Evolutionary conservation across 805 yeast genomes (phyloP), one percentile per base, ranked within the genome.

Genomic region (Suhomyces vadensis): DNA sequence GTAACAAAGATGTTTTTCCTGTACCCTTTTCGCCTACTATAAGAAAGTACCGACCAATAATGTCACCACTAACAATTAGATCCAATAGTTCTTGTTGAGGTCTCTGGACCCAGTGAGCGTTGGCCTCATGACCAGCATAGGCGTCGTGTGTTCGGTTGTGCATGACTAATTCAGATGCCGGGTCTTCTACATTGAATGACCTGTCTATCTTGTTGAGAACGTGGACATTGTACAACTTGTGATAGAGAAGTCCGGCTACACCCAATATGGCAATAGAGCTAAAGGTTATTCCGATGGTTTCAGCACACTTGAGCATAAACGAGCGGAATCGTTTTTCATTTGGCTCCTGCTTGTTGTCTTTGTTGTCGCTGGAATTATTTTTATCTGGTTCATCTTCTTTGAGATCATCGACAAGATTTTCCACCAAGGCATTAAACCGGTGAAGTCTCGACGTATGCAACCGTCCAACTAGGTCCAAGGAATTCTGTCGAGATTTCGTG

Each of bases 21-120:
- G 94, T 87, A 1, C 95, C 95, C 58, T 87, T 87, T 59, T 87
- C 95, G 23, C 95, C 95, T 31, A 87, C 77, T 8, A 87, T 57
- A 38, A 87, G 65, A 56, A 79, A 83, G 63, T 87, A 87, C 13
- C 92, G 61, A 0, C 95, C 95, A 5, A 63, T 64, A 1, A 77
- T 65, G n/a, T 73, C 63, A 1, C 95, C 95, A 6, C 74, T 58
- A 3, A 87, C 73, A 22, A 87, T 80, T 27, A 77, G 80, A 62
- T 87, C 87, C 24, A 87, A 58, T 6, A 81, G 56, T 20, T 68
- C 55, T 54, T 87, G 95, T 52, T 87, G 86, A 1, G 81, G 81
- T 31, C 95, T 70, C 39, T 75, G 79, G 1, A 86, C 85, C 92
- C 94, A 85, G 39, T 44, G 57, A 27, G 54, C 53, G 26, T 47